Conservation (phyloP, 2,329 filamentous ascomycete genomes). For the Clarireedia sp. region DNA sequence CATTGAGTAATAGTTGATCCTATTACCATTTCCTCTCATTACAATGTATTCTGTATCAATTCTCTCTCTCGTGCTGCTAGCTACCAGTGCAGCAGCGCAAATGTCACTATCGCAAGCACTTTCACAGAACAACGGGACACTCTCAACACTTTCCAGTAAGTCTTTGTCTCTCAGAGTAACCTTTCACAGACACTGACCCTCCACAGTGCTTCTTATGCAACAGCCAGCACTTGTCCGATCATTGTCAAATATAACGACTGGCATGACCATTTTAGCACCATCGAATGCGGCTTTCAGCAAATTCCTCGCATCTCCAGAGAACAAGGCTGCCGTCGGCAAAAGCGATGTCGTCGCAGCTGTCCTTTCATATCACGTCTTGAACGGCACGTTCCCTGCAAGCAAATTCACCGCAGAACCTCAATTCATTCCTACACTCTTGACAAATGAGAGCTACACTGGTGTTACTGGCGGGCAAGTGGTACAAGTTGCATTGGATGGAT, state of each 20-base stretch:
- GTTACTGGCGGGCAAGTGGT: constrained; percentile 44
- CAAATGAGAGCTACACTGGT: constrained; percentile 36
- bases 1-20: constrained; percentile 3
- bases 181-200: not conserved
- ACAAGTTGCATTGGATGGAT: constrained; percentile 11
- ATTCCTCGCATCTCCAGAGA: constrained; percentile 30
- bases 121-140: not conserved
- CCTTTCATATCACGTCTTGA: constrained; percentile 31
- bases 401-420: constrained; percentile 30
- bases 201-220: constrained; percentile 5
- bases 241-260: constrained; percentile 1
- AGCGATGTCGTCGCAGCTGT: constrained; percentile 33
- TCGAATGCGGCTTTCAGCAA: constrained; percentile 31
- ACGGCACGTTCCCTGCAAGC: constrained; percentile 25
- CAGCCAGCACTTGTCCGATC: constrained; percentile 1
- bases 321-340: constrained; percentile 24
- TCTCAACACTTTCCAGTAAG: constrained; percentile 5
- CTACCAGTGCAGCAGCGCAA: not conserved
- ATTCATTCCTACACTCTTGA: constrained; percentile 39
- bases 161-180: not conserved
- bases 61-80: not conserved
- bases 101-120: not conserved
- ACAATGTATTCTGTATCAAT: constrained; percentile 6
- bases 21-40: not conserved
- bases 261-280: constrained; percentile 29